Evolutionary conservation across 148 eudicot species (phyloP).

Genomic region (Rhododendron vialii): DNA sequence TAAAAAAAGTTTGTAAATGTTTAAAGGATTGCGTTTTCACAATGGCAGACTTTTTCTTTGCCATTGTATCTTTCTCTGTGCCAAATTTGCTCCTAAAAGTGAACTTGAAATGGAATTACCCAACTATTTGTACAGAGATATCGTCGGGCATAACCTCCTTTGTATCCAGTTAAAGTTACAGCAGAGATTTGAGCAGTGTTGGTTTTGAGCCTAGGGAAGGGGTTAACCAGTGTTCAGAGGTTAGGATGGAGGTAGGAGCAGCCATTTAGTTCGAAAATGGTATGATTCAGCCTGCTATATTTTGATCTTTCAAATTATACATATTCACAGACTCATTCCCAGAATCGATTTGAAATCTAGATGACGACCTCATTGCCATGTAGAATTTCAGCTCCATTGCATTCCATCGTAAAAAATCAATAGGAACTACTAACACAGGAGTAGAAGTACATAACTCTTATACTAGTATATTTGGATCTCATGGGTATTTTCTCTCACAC

Average conservation of each 20-base stretch:
- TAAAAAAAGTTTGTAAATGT: not conserved
- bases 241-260: not conserved
- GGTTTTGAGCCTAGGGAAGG: not conserved
- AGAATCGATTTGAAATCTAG: not conserved
- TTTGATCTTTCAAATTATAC: not conserved
- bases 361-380: not conserved
- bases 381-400: not conserved
- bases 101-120: not conserved
- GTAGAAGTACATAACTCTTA: not conserved
- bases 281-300: not conserved
- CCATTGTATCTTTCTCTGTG: not conserved
- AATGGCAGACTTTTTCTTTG: not conserved
- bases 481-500: not conserved
- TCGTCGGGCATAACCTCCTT: not conserved
- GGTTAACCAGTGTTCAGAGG: not conserved
- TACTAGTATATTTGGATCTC: not conserved
- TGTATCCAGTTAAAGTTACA: not conserved
- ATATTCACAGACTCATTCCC: not conserved
- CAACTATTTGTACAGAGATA: not conserved
- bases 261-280: not conserved
- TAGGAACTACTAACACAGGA: not conserved
- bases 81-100: not conserved
- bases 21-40: not conserved
- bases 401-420: not conserved
- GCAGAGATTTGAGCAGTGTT: not conserved